Evolutionary conservation across 192 early-diverging fungal genomes (phyloP).

Genomic region (Backusella sp.): DNA sequence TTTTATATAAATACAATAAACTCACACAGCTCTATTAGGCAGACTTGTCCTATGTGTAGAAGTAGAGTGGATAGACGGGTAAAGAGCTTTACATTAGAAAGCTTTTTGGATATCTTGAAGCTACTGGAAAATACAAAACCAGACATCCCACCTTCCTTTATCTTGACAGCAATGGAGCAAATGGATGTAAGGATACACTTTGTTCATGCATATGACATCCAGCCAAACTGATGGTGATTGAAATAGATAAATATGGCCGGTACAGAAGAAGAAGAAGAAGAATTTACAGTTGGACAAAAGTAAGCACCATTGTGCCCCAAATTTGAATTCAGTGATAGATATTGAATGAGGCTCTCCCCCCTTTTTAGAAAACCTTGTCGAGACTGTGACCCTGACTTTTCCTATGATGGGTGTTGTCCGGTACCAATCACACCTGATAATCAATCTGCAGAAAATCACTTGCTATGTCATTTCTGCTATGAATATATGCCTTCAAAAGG

Average conservation of each 20-base stretch:
- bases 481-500: slow-evolving; percentile 5
- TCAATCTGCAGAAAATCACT: not conserved
- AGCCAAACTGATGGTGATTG: too few species aligned
- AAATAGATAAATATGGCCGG: not conserved
- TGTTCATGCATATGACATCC: too few species aligned
- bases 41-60: slow-evolving; percentile 7
- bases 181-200: not conserved
- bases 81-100: not conserved
- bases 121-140: not conserved
- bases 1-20: too few species aligned
- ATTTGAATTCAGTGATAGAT: too few species aligned
- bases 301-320: not conserved
- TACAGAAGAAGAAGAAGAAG: not conserved
- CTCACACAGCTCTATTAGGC: not conserved
- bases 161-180: not conserved
- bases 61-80: not conserved
- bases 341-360: too few species aligned
- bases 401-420: not conserved
- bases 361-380: not conserved
- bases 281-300: not conserved
- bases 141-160: not conserved
- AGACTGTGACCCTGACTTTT: not conserved
- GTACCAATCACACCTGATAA: not conserved
- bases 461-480: not conserved
- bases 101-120: not conserved